phyloP scores from a whole-genome alignment of 2,329 filamentous ascomycete species.

The Trichoderma polysporum region DNA sequence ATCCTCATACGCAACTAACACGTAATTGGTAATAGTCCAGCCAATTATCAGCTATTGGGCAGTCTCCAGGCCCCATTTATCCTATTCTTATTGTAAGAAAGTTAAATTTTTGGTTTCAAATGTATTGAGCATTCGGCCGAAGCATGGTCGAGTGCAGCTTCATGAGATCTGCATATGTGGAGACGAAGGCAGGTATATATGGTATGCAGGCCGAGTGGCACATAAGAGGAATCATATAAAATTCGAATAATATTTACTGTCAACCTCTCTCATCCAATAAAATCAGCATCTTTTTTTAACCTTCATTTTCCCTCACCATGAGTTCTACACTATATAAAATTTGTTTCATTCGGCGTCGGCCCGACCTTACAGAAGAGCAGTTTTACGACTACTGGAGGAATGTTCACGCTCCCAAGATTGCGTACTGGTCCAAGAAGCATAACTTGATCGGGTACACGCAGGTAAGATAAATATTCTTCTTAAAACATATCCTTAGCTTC shows the following conservation, averaged over 20 bases:
- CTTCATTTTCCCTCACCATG: background rate
- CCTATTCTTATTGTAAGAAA: background rate
- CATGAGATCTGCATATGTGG: background rate
- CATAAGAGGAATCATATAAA: background rate
- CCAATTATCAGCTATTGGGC: background rate
- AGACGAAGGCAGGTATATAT: background rate
- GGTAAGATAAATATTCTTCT: background rate
- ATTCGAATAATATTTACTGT: background rate
- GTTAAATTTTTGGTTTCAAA: background rate
- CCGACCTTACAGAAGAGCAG: constrained; percentile 18
- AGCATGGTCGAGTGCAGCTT: background rate
- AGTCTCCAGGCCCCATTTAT: background rate
- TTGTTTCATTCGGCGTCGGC: constrained; percentile 1
- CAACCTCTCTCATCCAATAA: background rate
- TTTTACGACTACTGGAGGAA: constrained; percentile 18
- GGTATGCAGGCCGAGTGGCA: background rate
- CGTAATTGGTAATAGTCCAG: background rate
- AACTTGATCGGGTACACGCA: constrained; percentile 15
- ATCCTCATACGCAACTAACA: background rate
- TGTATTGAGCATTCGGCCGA: background rate
- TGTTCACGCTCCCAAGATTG: constrained; percentile 16
- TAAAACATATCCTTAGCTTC: background rate
- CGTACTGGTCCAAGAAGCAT: constrained; percentile 15
- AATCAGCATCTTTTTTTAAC: background rate
- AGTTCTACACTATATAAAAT: constrained; percentile 3